phyloP scores from a whole-genome alignment of 1,284 basidiomycete genomes.

The Marasmius fiardii region DNA sequence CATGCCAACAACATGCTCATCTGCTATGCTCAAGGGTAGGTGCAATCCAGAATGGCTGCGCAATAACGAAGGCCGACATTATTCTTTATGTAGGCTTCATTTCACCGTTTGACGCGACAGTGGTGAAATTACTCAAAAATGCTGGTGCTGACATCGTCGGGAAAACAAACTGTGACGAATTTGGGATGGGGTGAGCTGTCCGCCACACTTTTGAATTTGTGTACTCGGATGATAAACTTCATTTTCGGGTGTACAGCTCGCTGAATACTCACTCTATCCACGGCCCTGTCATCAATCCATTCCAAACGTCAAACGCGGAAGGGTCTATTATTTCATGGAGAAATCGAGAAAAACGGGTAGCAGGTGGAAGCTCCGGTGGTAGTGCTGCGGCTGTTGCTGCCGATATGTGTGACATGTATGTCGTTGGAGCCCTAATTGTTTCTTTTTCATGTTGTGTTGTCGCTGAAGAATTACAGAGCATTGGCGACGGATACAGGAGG shows the following conservation, averaged over 20 bases:
- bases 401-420: constrained; percentile 78
- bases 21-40: constrained; percentile 66
- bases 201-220: constrained; percentile 19
- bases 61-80: background rate
- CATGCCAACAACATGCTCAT: constrained; percentile 79
- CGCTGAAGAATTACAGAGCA: constrained; percentile 49
- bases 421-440: background rate
- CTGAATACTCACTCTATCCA: constrained; percentile 68
- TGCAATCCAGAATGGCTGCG: constrained; percentile 1
- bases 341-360: constrained; percentile 51
- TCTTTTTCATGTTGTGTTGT: background rate
- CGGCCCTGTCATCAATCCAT: constrained; percentile 81
- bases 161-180: constrained; percentile 97
- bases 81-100: constrained; percentile 49
- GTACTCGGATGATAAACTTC: background rate
- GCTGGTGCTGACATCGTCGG: constrained; percentile 77
- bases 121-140: constrained; percentile 60
- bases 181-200: constrained; percentile 86
- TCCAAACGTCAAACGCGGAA: constrained; percentile 24
- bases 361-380: constrained; percentile 84
- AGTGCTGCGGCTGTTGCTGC: constrained; percentile 82
- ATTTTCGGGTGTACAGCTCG: constrained; percentile 48
- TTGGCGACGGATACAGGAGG: constrained; percentile 96
- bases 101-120: constrained; percentile 88
- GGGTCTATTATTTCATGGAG: constrained; percentile 20